Percentiles rank a stretch among this genome's conserved stretches.
phyloP scores from a whole-genome alignment of 2,329 filamentous ascomycete species.

The Cytospora schulzeri region DNA sequence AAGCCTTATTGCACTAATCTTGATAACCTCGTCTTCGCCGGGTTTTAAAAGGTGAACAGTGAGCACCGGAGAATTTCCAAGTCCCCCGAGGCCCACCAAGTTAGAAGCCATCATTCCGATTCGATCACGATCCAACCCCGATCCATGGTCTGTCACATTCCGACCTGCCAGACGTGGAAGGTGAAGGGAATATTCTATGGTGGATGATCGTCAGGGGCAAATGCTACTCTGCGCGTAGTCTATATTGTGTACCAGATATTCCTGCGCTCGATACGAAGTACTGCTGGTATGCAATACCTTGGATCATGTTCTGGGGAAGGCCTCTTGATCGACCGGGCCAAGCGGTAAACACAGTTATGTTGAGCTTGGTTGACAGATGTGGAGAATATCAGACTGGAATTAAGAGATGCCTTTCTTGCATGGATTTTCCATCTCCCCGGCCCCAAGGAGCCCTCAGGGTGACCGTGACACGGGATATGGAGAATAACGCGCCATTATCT shows the following conservation, averaged over 20 bases:
- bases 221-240: not conserved
- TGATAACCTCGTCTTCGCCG: not conserved
- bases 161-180: not conserved
- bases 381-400: not conserved
- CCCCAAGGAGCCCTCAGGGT: not conserved
- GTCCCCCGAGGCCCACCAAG: not conserved
- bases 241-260: not conserved
- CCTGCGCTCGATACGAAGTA: not conserved
- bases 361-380: not conserved
- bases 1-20: not conserved
- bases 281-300: not conserved
- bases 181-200: not conserved
- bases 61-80: not conserved
- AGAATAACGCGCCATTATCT: not conserved
- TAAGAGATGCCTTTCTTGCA: not conserved
- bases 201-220: not conserved
- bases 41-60: not conserved
- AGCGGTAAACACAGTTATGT: not conserved
- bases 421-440: not conserved
- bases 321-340: not conserved
- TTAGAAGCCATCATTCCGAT: not conserved
- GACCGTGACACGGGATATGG: not conserved
- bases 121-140: not conserved
- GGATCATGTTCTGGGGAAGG: not conserved
- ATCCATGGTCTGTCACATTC: not conserved